Percentiles rank a stretch among this genome's conserved stretches.
phyloP scores from a whole-genome alignment of 2,329 filamentous ascomycete species.

The Alternaria consortialis region DNA sequence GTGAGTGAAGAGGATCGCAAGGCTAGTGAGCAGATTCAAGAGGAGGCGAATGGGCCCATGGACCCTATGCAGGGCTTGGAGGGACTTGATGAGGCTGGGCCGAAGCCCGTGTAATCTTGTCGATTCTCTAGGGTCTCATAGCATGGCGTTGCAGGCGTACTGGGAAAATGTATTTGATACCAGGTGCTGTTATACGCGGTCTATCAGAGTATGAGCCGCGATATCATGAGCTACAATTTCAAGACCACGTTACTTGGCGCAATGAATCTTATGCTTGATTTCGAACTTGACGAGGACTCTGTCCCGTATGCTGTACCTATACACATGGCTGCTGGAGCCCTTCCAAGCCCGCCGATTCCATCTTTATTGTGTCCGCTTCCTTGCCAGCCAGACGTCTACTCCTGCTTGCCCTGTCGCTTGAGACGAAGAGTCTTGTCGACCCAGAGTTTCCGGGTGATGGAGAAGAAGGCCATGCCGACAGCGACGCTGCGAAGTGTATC shows the following conservation, averaged over 20 bases:
- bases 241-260: constrained; percentile 15
- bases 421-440: constrained; percentile 94
- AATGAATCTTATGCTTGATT: constrained; percentile 39
- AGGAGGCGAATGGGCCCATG: constrained; percentile 64
- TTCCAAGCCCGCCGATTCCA: constrained; percentile 18
- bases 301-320: constrained; percentile 31
- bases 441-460: constrained; percentile 79
- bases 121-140: neutral
- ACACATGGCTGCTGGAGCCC: constrained; percentile 33
- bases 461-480: constrained; percentile 82
- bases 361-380: constrained; percentile 2
- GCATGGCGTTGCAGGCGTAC: constrained; percentile 35
- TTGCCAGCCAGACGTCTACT: constrained; percentile 29
- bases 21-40: constrained; percentile 65
- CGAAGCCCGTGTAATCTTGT: constrained; percentile 71
- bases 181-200: constrained; percentile 7
- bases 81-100: constrained; percentile 91
- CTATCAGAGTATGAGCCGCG: neutral
- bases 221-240: neutral
- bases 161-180: constrained; percentile 16
- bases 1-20: constrained; percentile 80
- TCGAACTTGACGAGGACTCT: constrained; percentile 21
- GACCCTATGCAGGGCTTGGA: constrained; percentile 98
- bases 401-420: constrained; percentile 66
- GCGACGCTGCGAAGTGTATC: constrained; percentile 62